phyloP scores from a whole-genome alignment of 139 green algal genomes.

The Mesotaenium endlicherianum region DNA sequence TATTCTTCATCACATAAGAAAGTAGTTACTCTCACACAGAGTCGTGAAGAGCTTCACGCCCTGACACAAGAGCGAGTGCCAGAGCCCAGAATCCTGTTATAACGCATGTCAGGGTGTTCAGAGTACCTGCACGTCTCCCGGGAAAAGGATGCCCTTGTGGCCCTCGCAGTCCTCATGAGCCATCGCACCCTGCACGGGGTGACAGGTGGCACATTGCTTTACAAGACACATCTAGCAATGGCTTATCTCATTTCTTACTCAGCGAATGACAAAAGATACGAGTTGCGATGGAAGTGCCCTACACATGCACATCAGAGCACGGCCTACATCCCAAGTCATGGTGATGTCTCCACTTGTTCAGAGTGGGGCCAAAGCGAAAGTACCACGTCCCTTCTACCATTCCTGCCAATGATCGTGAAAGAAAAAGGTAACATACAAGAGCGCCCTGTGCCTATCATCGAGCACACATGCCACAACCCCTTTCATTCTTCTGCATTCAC shows the following conservation, averaged over 20 bases:
- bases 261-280: not conserved
- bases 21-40: not conserved
- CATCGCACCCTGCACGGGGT: slow-evolving; percentile 34
- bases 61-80: not conserved
- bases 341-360: too few species aligned
- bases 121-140: slow-evolving; percentile 40
- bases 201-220: not conserved
- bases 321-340: too few species aligned
- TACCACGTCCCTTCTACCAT: too few species aligned
- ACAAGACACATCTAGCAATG: not conserved
- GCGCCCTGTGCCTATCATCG: too few species aligned
- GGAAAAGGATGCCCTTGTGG: slow-evolving; percentile 46
- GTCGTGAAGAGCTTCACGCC: not conserved
- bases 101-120: not conserved
- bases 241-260: not conserved
- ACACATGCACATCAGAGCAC: not conserved
- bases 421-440: not conserved
- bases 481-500: too few species aligned
- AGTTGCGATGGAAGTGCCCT: not conserved
- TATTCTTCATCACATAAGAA: not conserved
- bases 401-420: not conserved
- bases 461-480: too few species aligned
- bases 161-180: slow-evolving; percentile 51
- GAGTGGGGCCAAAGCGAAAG: too few species aligned
- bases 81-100: not conserved